Percentiles rank a stretch among this genome's conserved stretches.
Evolutionary conservation across 1,284 basidiomycete species (phyloP).

Genomic region (Ustilago lituana): DNA sequence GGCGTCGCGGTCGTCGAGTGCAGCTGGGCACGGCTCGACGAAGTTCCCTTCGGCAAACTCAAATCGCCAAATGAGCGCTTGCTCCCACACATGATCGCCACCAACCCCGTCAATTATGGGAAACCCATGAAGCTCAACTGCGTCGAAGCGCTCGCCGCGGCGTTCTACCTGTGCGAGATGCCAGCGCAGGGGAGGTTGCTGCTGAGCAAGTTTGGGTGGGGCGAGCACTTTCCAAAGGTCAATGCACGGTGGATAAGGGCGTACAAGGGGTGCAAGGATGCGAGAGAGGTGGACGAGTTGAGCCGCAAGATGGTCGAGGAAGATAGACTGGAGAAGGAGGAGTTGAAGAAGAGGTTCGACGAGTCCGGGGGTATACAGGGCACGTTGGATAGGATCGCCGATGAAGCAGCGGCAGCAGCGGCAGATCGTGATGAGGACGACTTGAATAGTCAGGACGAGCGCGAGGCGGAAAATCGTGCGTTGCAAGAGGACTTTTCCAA

Average conservation of each 20-base stretch:
- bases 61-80: conserved; percentile 90
- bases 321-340: conserved; percentile 48
- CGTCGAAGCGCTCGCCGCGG: conserved; percentile 63
- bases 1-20: conserved; percentile 97
- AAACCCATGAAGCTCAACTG: conserved; percentile 66
- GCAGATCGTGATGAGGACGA: too few relatives aligned
- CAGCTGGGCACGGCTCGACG: conserved; percentile 93
- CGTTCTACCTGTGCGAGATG: conserved; percentile 56
- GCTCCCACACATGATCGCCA: conserved; percentile 64
- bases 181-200: conserved; percentile 52
- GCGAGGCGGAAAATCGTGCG: conserved; percentile 30
- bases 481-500: conserved; percentile 47
- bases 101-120: conserved; percentile 66
- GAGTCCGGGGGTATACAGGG: conserved; percentile 47
- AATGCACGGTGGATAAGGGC: conserved; percentile 52
- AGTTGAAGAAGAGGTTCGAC: conserved; percentile 37
- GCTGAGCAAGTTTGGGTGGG: conserved; percentile 62
- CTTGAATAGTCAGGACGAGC: conserved; percentile 23
- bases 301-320: conserved; percentile 52
- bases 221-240: conserved; percentile 57
- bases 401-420: conserved; percentile 25
- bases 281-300: conserved; percentile 43
- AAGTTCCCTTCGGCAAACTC: conserved; percentile 93
- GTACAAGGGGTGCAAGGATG: conserved; percentile 46
- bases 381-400: conserved; percentile 42